Base-by-base conservation (phyloP, 345 rosid genomes). In the Rhizophora apiculata region DNA sequence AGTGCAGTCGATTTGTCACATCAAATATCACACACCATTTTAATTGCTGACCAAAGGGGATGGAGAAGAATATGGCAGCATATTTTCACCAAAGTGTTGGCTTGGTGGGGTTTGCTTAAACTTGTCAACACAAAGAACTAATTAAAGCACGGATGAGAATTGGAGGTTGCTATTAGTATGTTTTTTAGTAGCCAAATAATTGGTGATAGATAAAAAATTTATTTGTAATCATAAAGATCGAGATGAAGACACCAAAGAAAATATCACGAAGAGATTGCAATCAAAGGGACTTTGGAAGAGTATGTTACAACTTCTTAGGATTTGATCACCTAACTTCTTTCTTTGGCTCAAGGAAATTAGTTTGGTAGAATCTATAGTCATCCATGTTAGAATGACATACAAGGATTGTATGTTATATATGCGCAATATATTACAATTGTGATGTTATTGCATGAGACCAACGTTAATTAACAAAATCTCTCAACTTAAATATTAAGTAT, bases 51-150 rank as follows among this genome's bases (percentile, higher is more conserved):
- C 37, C 6, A 52, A 61, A n/a, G 46, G 3, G 16, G 46, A 58
- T 1, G 10, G 6, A 27, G 6, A 29, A 63, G 21, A 20, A 39
- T 2, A 39, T 2, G 36, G 36, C 7, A 32, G 6, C 36, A 32
- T 6, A 5, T 32, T 7, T 32, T 6, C 6, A 32, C 36, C 7
- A 32, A 34, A 34, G 52, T 20, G 30, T 34, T 32, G 48, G 0
- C 19, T n/a, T 55, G 31, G 67, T 73, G 67, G 71, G 60, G 55
- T 34, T 73, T 11, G 16, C 71, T 52, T 60, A 20, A 52, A 67
- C 67, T 66, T 61, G 39, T 53, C 62, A 21, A 13, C 8, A 39
- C 27, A 13, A 2, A 19, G 13, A 36, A 53, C 27, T 7, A 7
- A 34, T 34, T 36, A 8, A 59, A 58, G 67, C 67, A 37, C 22